Evolutionary conservation across 2,329 filamentous ascomycete species (phyloP).

Genomic region (Cytospora piceae): DNA sequence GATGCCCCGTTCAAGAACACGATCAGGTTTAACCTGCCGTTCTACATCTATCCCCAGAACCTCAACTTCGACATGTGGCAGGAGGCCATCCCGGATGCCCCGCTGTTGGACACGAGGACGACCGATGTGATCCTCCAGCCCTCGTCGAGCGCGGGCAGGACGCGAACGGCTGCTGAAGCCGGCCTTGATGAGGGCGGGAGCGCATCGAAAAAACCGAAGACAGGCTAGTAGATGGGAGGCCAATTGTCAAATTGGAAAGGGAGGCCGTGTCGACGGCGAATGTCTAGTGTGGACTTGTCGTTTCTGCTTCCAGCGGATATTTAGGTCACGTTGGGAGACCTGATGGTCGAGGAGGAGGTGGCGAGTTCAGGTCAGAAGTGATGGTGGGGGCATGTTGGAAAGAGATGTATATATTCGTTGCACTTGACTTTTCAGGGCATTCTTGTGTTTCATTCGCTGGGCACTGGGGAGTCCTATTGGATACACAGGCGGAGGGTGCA

Average conservation of each 20-base stretch:
- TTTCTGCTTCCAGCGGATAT: too few species aligned
- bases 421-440: too few species aligned
- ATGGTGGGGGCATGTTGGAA: too few species aligned
- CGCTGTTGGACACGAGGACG: neutral
- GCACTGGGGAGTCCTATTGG: too few species aligned
- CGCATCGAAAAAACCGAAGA: neutral
- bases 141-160: neutral
- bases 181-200: neutral
- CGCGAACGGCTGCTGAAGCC: neutral
- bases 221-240: neutral
- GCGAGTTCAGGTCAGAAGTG: too few species aligned
- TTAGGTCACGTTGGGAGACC: too few species aligned
- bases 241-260: neutral
- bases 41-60: neutral
- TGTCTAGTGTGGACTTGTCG: too few species aligned
- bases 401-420: too few species aligned
- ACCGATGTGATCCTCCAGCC: neutral
- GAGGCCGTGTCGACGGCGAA: too few species aligned
- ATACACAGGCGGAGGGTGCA: too few species aligned
- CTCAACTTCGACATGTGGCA: neutral
- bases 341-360: too few species aligned
- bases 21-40: neutral
- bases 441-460: too few species aligned
- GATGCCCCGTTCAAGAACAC: neutral
- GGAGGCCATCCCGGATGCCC: neutral